phyloP scores from a whole-genome alignment of 2,329 filamentous ascomycete genomes.

The Drechslera avenae region DNA sequence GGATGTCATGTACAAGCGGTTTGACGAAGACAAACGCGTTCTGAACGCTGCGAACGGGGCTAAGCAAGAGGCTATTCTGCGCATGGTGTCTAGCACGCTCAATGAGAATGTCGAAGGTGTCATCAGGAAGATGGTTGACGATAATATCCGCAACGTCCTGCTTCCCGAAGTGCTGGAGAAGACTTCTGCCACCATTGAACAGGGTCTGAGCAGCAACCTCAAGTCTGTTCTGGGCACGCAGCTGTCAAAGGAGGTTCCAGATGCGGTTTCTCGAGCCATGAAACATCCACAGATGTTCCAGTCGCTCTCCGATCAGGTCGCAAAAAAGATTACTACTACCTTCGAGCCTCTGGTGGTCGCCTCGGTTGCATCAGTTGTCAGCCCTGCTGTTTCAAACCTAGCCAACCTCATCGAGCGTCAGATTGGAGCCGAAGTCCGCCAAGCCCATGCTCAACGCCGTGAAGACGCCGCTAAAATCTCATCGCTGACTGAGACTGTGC shows the following conservation, averaged over 20 bases:
- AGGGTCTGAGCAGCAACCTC: constrained; percentile 72
- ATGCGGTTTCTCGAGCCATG: constrained; percentile 68
- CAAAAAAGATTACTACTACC: constrained; percentile 67
- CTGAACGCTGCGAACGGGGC: constrained; percentile 66
- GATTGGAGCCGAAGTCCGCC: constrained; percentile 57
- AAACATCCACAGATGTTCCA: constrained; percentile 76
- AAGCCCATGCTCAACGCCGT: constrained; percentile 58
- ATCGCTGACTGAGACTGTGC: constrained; percentile 70
- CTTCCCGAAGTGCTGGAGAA: constrained; percentile 74
- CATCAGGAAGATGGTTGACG: constrained; percentile 74
- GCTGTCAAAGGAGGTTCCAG: constrained; percentile 76
- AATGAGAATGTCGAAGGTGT: constrained; percentile 76
- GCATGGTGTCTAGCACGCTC: constrained; percentile 69
- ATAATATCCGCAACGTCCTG: constrained; percentile 75
- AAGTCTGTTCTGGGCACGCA: constrained; percentile 67
- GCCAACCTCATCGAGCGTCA: constrained; percentile 70
- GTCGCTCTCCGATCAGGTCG: constrained; percentile 72
- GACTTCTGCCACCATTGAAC: constrained; percentile 70
- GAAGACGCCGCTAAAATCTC: constrained; percentile 70
- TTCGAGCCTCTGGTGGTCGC: constrained; percentile 72
- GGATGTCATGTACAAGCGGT: constrained; percentile 61
- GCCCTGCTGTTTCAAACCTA: constrained; percentile 70
- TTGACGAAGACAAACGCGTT: constrained; percentile 71
- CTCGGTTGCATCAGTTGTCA: constrained; percentile 58
- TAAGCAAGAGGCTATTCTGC: constrained; percentile 72